Conservation (phyloP, 1,284 basidiomycete species). For the Cutaneotrichosporon spelunceum region DNA sequence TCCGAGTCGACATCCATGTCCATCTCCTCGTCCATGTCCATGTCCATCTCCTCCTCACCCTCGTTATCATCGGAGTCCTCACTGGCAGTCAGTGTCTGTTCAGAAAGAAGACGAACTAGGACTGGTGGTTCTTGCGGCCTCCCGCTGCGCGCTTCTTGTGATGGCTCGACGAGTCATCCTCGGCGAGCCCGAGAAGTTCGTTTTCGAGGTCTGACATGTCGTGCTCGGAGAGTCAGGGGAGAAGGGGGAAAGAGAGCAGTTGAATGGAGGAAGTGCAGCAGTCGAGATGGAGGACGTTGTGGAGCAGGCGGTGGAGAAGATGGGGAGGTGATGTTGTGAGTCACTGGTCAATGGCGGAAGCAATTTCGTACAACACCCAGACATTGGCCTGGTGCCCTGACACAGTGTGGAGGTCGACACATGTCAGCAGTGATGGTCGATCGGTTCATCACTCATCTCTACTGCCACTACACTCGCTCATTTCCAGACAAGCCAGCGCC, state of each 20-base stretch:
- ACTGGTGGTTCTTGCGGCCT: constrained; percentile 35
- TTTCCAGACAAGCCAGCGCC: not conserved
- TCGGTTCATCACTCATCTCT: not conserved
- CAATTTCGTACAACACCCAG: not conserved
- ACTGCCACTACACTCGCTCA: not conserved
- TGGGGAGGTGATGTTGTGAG: not conserved
- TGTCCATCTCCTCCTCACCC: constrained; percentile 36
- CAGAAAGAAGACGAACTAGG: constrained; percentile 14
- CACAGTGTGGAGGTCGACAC: not conserved
- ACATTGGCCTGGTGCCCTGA: too few relatives aligned
- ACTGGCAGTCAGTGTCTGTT: constrained; percentile 5
- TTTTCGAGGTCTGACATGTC: constrained; percentile 50
- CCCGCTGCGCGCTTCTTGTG: constrained; percentile 37
- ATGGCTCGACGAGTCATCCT: constrained; percentile 43
- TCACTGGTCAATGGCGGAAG: not conserved
- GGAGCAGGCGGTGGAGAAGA: too few relatives aligned
- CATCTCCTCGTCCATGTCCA: constrained; percentile 43
- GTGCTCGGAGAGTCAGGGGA: not conserved
- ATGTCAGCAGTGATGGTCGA: not conserved
- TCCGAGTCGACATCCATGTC: constrained; percentile 47
- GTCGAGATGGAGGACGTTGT: not conserved
- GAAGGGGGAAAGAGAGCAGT: not conserved
- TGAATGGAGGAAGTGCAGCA: too few relatives aligned
- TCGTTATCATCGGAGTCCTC: constrained; percentile 31
- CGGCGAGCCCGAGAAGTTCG: constrained; percentile 51